Evolutionary conservation across 139 green algal species (phyloP).

Genomic region (Raphidocelis subcapitata): DNA sequence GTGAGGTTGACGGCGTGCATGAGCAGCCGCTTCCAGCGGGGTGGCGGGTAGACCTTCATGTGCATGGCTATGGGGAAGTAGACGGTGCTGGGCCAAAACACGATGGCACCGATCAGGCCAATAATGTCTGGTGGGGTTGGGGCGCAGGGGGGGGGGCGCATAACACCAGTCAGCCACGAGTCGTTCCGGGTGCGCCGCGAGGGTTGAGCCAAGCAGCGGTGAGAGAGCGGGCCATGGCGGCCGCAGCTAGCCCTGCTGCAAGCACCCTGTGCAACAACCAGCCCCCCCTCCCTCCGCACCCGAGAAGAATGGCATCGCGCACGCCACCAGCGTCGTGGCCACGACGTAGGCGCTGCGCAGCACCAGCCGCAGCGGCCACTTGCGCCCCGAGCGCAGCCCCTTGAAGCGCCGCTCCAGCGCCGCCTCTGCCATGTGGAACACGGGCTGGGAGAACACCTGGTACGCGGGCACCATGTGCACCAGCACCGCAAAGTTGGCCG

Average conservation of each 20-base stretch:
- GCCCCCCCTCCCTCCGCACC: slow-evolving; percentile 40
- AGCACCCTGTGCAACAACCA: too few relatives aligned
- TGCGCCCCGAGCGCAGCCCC: not conserved
- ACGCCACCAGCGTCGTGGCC: slow-evolving; percentile 40
- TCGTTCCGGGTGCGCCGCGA: too few relatives aligned
- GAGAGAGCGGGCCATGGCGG: too few relatives aligned
- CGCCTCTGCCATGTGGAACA: slow-evolving; percentile 48
- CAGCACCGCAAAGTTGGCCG: slow-evolving; percentile 65
- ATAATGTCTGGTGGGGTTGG: too few relatives aligned
- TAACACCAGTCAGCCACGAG: too few relatives aligned
- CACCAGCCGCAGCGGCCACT: slow-evolving; percentile 12
- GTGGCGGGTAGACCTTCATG: slow-evolving; percentile 8
- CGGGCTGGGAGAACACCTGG: slow-evolving; percentile 60
- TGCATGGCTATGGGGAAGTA: slow-evolving; percentile 25
- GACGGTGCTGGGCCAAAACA: slow-evolving; percentile 30
- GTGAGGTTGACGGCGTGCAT: slow-evolving; percentile 23
- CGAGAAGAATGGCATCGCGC: slow-evolving; percentile 62
- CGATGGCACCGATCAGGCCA: slow-evolving; percentile 18
- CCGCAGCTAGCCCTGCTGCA: too few relatives aligned
- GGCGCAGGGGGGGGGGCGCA: too few relatives aligned
- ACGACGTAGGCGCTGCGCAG: slow-evolving; percentile 37
- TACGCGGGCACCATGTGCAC: slow-evolving; percentile 49
- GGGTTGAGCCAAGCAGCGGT: too few relatives aligned
- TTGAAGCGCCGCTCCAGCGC: slow-evolving; percentile 23
- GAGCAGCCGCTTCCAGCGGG: not conserved